A percentile compares a stretch with the other conserved stretches of the same genome.
phyloP scores from a whole-genome alignment of 164 flowering plant genomes.

The Piper longum region DNA sequence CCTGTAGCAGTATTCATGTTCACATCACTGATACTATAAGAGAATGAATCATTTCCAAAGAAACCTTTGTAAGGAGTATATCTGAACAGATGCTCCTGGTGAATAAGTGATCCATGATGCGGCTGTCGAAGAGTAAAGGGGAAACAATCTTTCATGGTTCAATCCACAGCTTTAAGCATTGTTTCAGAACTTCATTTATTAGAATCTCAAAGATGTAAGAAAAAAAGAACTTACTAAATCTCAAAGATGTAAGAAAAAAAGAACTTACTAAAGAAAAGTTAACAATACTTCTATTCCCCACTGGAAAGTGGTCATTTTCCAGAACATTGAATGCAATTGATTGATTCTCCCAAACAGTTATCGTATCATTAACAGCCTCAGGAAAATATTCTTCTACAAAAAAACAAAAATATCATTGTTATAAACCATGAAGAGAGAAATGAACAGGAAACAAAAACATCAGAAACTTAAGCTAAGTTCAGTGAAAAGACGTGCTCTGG shows the following conservation, averaged over 20 bases:
- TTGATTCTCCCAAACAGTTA: constrained; percentile 91
- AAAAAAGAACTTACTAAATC: no score
- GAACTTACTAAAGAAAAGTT: constrained; percentile 40
- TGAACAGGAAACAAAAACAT: neutral
- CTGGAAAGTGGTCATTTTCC: constrained; percentile 56
- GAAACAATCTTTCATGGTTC: neutral
- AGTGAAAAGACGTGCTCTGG: neutral
- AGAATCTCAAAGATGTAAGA: neutral
- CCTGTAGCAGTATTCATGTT: constrained; percentile 56
- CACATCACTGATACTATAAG: constrained; percentile 49
- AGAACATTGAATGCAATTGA: constrained; percentile 64
- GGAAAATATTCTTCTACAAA: constrained; percentile 76
- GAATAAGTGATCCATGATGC: constrained; percentile 61
- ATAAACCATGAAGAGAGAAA: neutral
- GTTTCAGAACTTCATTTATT: neutral
- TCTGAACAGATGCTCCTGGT: constrained; percentile 42
- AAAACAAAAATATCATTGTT: neutral
- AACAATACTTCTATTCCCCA: constrained; percentile 37
- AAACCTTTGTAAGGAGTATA: constrained; percentile 72
- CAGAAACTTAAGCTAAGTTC: neutral
- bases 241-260: neutral
- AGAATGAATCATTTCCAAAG: constrained; percentile 65
- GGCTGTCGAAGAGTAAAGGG: constrained; percentile 40
- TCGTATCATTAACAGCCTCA: constrained; percentile 36
- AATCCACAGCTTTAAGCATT: no score